Evolutionary conservation across 768 basidiomycete species (phyloP).

Genomic region (Macrocybe gigantea): DNA sequence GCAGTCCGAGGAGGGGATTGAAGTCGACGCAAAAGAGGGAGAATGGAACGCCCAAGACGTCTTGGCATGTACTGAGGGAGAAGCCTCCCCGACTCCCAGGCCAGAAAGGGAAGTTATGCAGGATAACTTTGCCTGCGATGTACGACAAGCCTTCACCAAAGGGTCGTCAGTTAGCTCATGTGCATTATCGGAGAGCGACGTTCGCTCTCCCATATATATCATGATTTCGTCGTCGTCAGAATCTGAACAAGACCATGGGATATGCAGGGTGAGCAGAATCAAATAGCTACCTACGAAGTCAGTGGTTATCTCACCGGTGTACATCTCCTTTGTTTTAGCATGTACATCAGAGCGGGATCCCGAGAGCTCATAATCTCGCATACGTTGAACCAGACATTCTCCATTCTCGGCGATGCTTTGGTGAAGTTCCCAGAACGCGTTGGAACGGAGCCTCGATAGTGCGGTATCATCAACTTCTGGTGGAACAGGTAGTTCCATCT

Average conservation of each 20-base stretch:
- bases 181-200: conserved; percentile 9
- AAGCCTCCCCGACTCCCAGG: too few species aligned
- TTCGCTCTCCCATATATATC: conserved; percentile 41
- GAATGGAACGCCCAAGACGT: too few species aligned
- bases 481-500: conserved; percentile 11
- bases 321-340: conserved; percentile 28
- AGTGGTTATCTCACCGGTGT: too few species aligned
- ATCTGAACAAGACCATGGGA: conserved; percentile 18
- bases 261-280: too few species aligned
- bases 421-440: conserved; percentile 62
- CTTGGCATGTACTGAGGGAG: too few species aligned
- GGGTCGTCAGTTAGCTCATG: too few species aligned
- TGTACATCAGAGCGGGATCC: conserved; percentile 35
- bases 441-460: conserved; percentile 45
- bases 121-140: too few species aligned
- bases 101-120: too few species aligned
- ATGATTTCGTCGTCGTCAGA: conserved; percentile 54
- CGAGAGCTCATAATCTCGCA: conserved; percentile 65
- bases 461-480: conserved; percentile 18
- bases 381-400: conserved; percentile 62
- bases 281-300: too few species aligned
- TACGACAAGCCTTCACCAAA: too few species aligned
- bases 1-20: conserved; percentile 1
- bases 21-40: conserved; percentile 10
- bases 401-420: conserved; percentile 58